Percentiles rank a stretch among this genome's conserved stretches.
Conservation (phyloP, 805 yeast species). For the Monosporozyma yasuniensis region DNA sequence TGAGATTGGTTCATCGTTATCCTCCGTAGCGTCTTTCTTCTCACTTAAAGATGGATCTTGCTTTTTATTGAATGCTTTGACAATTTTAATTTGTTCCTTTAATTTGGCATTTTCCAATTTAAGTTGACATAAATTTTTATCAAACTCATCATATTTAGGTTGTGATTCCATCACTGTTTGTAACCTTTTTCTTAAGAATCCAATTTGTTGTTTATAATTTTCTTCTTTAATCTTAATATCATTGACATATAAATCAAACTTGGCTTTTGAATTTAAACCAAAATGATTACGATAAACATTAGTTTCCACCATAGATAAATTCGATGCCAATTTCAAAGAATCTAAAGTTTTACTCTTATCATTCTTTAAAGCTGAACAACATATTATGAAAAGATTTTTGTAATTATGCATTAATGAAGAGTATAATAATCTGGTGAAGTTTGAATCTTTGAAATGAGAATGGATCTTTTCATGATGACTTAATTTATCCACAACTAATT, state of each 20-base stretch:
- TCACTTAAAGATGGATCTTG: neutral
- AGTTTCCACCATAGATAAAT: constrained; percentile 63
- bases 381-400: constrained; percentile 61
- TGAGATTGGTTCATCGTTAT: neutral
- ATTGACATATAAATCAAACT: constrained; percentile 41
- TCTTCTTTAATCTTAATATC: constrained; percentile 34
- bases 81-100: constrained; percentile 7
- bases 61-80: neutral
- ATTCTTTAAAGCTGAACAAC: constrained; percentile 55
- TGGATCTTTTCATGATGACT: neutral
- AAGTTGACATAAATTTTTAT: neutral
- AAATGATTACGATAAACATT: constrained; percentile 37
- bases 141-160: neutral
- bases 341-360: constrained; percentile 61
- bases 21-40: neutral
- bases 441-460: constrained; percentile 48
- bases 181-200: constrained; percentile 9
- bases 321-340: constrained; percentile 61
- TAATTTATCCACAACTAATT: neutral
- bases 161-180: neutral
- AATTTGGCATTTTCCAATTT: constrained; percentile 6
- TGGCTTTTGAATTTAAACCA: constrained; percentile 35
- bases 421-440: constrained; percentile 66
- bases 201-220: constrained; percentile 12
- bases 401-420: constrained; percentile 80